A percentile compares a stretch with the other conserved stretches of the same genome.
Evolutionary conservation across 768 basidiomycete genomes (phyloP).

Genomic region (Boletellus ananiceps): DNA sequence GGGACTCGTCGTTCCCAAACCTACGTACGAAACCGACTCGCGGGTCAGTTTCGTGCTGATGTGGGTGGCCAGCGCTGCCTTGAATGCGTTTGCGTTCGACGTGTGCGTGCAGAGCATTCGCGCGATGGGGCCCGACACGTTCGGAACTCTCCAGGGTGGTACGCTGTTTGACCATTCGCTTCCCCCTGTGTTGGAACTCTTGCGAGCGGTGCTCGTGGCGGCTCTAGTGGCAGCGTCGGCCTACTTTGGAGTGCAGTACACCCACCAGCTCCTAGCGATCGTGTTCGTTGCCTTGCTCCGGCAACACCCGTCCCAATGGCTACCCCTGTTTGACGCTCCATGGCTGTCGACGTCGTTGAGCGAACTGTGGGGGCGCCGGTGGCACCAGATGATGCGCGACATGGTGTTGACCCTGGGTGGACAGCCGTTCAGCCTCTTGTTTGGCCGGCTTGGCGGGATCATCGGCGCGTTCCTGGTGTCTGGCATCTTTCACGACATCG

Average conservation of each 20-base stretch:
- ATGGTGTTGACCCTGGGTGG: constrained; percentile 49
- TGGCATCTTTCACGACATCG: constrained; percentile 52
- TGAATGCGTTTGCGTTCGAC: constrained; percentile 15
- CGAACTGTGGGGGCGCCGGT: constrained; percentile 58
- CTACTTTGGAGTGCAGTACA: constrained; percentile 41
- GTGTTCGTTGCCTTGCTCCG: constrained; percentile 42
- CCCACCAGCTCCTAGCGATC: constrained; percentile 40
- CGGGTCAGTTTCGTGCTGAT: constrained; percentile 11
- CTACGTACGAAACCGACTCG: constrained; percentile 5
- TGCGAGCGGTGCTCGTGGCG: constrained; percentile 41
- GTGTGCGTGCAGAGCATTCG: constrained; percentile 12
- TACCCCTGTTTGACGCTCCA: constrained; percentile 55
- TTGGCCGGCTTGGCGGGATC: constrained; percentile 48
- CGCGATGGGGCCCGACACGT: constrained; percentile 36
- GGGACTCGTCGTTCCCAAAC: constrained; percentile 16
- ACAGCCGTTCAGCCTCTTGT: constrained; percentile 37
- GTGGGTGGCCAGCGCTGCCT: background rate
- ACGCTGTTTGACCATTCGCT: constrained; percentile 34
- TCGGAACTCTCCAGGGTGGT: constrained; percentile 33
- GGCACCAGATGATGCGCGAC: constrained; percentile 66
- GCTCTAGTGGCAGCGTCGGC: constrained; percentile 40
- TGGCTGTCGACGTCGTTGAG: constrained; percentile 53
- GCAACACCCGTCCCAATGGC: constrained; percentile 53
- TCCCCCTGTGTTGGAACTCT: constrained; percentile 28
- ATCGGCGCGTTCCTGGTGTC: constrained; percentile 58